Conservation (phyloP, 257 asterid genomes). For the Solanum neorickii region DNA sequence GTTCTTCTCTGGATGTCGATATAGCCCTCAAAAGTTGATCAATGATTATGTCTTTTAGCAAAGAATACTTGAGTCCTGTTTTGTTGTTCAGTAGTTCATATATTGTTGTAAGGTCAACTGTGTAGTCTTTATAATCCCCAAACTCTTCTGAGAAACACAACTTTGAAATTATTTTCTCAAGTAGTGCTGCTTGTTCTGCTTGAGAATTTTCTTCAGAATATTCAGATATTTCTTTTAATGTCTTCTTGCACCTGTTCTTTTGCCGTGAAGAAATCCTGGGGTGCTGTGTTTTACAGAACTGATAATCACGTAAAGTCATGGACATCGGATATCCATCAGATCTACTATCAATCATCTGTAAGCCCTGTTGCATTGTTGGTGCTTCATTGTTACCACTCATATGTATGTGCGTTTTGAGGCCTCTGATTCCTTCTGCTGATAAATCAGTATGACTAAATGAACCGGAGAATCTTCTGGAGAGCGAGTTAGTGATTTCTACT, state of each 20-base stretch:
- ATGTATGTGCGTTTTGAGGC: conserved; percentile 1
- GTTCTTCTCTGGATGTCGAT: conserved; percentile 60
- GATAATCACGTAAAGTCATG: conserved; percentile 5
- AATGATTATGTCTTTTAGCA: conserved; percentile 63
- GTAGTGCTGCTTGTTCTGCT: conserved; percentile 37
- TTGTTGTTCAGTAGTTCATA: conserved; percentile 45
- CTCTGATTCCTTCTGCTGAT: conserved; percentile 13
- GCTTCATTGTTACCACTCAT: conserved; percentile 12
- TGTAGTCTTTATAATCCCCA: conserved; percentile 34
- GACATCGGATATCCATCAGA: neutral
- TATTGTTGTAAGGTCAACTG: conserved; percentile 54
- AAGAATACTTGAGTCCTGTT: conserved; percentile 61
- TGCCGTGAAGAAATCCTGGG: conserved; percentile 12
- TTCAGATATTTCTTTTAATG: conserved; percentile 12
- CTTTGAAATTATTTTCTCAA: conserved; percentile 64
- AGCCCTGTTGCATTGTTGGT: conserved; percentile 3
- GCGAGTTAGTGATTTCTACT: conserved; percentile 15
- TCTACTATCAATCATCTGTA: conserved; percentile 11
- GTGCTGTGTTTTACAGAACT: conserved; percentile 5
- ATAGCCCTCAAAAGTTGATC: conserved; percentile 70
- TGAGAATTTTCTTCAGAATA: conserved; percentile 27
- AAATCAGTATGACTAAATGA: conserved; percentile 16
- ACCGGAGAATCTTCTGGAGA: conserved; percentile 39
- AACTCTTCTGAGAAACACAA: conserved; percentile 58
- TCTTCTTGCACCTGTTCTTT: conserved; percentile 25